Evolutionary conservation across 1,284 basidiomycete genomes (phyloP), one percentile per base, ranked within the genome.

Genomic region (Pseudozyma thailandica): DNA sequence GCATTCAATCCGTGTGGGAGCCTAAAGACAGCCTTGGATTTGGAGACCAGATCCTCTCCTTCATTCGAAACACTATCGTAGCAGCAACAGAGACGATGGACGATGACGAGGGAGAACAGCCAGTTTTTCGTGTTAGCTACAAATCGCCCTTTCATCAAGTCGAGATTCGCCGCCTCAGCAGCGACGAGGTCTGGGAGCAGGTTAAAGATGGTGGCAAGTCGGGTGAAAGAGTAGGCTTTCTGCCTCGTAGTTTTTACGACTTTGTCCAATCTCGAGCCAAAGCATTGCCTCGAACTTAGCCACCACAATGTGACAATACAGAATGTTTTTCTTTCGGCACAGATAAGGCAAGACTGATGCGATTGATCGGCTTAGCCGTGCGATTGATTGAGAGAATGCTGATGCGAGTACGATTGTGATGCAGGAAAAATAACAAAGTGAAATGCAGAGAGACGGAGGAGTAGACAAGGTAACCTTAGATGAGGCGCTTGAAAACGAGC

Each of bases 1-100:
- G 90, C 43, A 88, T 88, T 7, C 90, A 90, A 72, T 86, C 89
- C 6, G 86, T 86, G 20, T 94, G 93, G 93, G 89, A 94, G 74
- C 90, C 92, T 1, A 84, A 87, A 20, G 79, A 89, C 39, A 92
- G 90, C 76, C 85, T 94, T 9, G 86, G 87, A n/a, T 93, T 91
- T 87, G 92, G 89, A 4, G 84, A 88, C 33, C 81, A 80, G 21
- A 88, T 92, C 60, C 78, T 94, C 33, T 75, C 83, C 4, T 90
- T 88, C 78, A 73, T 92, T 60, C 85, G 86, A 65, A 69, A 61
- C 21, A 58, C 35, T 18, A 57, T 75, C 23, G 15, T 42, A 3
- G 8, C 20, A 16, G 45, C 9, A 30, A 16, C 12, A 23, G 37
- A 5, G 23, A 26, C 26, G 31, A 54, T 30, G 12, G 13, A 52